These are phyloP conservation scores for Sordariomycetes sp. DNA, from an alignment of 2,329 filamentous ascomycete genomes.

Conservation along the genomic window DNA sequence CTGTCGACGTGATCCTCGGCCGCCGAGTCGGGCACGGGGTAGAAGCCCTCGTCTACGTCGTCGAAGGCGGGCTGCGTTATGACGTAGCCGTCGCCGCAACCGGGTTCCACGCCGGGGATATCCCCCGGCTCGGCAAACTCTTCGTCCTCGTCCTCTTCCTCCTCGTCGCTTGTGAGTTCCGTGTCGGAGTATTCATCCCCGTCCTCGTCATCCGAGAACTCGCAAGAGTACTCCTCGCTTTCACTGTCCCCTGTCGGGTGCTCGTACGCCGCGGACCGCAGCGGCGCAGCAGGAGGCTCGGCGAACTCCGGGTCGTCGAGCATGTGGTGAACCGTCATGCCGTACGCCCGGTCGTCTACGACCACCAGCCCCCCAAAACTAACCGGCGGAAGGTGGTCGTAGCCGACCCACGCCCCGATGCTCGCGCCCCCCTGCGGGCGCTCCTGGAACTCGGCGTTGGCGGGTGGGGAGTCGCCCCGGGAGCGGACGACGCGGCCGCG, in stretches of 20 bases:
- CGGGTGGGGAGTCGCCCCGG: conserved; percentile 27
- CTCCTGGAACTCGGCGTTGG: conserved; percentile 67
- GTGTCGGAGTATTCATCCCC: conserved; percentile 43
- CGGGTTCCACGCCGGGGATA: conserved; percentile 62
- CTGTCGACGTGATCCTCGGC: conserved; percentile 75
- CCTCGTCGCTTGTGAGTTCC: conserved; percentile 37
- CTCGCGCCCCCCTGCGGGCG: conserved; percentile 76
- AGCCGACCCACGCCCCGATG: conserved; percentile 79
- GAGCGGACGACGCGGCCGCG: conserved; percentile 54
- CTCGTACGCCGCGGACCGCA: conserved; percentile 4
- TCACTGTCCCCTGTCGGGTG: conserved; percentile 20
- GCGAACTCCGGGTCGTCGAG: conserved; percentile 54
- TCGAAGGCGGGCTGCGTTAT: conserved; percentile 89
- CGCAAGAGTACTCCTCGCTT: conserved; percentile 43
- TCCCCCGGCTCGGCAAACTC: conserved; percentile 55
- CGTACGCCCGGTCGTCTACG: conserved; percentile 73
- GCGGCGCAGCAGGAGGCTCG: not conserved
- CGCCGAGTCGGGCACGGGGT: conserved; percentile 55
- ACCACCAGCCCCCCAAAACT: conserved; percentile 81
- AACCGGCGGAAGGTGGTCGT: conserved; percentile 78
- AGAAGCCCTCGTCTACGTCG: conserved; percentile 73
- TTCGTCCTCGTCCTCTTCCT: conserved; percentile 41
- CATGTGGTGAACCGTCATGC: conserved; percentile 97
- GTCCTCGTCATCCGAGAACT: conserved; percentile 30
- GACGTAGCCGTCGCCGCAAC: conserved; percentile 62